Evolutionary conservation across 768 basidiomycete species (phyloP).

Genomic region (Hericium rajendrae): DNA sequence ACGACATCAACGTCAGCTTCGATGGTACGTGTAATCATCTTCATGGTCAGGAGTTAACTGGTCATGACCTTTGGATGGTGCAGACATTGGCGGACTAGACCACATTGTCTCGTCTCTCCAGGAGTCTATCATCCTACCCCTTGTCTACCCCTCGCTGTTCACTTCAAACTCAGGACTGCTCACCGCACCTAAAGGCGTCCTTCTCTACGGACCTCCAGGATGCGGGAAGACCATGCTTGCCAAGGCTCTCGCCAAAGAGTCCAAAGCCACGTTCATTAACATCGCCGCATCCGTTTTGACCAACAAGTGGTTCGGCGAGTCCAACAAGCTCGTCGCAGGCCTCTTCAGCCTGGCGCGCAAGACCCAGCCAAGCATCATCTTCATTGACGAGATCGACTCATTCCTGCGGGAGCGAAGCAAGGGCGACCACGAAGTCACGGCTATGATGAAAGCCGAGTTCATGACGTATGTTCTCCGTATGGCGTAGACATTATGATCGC

Average conservation of each 20-base stretch:
- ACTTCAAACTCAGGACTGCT: conserved; percentile 71
- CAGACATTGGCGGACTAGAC: conserved; percentile 91
- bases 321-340: conserved; percentile 91
- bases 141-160: conserved; percentile 87
- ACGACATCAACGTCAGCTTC: conserved; percentile 75
- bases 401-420: conserved; percentile 82
- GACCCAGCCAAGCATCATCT: conserved; percentile 91
- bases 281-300: conserved; percentile 66
- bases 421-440: conserved; percentile 94
- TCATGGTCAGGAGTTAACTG: not conserved
- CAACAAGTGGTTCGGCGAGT: conserved; percentile 82
- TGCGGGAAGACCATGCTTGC: conserved; percentile 99
- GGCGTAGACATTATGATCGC: not conserved
- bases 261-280: conserved; percentile 94
- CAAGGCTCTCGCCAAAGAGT: conserved; percentile 94
- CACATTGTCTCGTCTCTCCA: conserved; percentile 81
- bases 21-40: conserved; percentile 37
- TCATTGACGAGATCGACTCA: conserved; percentile 98
- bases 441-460: conserved; percentile 97
- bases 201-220: conserved; percentile 93
- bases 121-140: conserved; percentile 93
- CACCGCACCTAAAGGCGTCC: conserved; percentile 89
- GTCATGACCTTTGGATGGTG: conserved; percentile 2
- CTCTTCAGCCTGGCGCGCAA: conserved; percentile 91
- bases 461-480: conserved; percentile 59